phyloP scores from a whole-genome alignment of 164 flowering plant genomes.

The Pachysandra terminalis region DNA sequence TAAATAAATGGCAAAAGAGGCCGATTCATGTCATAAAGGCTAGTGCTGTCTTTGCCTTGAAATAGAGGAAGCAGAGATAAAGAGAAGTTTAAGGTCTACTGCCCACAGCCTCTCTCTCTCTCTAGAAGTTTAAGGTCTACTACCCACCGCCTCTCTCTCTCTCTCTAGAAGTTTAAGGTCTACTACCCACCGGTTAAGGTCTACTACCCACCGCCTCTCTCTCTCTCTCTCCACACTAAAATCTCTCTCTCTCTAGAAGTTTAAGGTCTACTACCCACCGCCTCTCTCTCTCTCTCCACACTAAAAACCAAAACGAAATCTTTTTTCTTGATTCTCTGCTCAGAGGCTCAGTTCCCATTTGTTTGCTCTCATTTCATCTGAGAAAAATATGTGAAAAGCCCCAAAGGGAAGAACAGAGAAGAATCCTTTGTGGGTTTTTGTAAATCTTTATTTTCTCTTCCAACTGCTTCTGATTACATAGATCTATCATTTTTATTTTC shows the following conservation, averaged over 20 bases:
- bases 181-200: too few relatives aligned
- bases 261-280: constrained; percentile 21
- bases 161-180: constrained; percentile 21
- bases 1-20: too few relatives aligned
- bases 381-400: constrained; percentile 11
- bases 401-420: constrained; percentile 16
- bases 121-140: too few relatives aligned
- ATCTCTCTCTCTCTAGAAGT: too few relatives aligned
- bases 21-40: too few relatives aligned
- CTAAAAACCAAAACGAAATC: constrained; percentile 14
- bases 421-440: constrained; percentile 18
- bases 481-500: constrained; percentile 22
- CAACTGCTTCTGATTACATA: constrained; percentile 13
- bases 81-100: too few relatives aligned
- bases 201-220: too few relatives aligned
- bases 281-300: constrained; percentile 12
- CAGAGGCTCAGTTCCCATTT: constrained; percentile 20
- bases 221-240: too few relatives aligned
- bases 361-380: constrained; percentile 17
- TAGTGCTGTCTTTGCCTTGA: too few relatives aligned
- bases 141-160: too few relatives aligned
- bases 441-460: constrained; percentile 11
- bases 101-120: too few relatives aligned
- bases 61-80: too few relatives aligned
- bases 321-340: constrained; percentile 18